phyloP scores from a whole-genome alignment of 768 basidiomycete species.

The Crassisporium funariophilum region DNA sequence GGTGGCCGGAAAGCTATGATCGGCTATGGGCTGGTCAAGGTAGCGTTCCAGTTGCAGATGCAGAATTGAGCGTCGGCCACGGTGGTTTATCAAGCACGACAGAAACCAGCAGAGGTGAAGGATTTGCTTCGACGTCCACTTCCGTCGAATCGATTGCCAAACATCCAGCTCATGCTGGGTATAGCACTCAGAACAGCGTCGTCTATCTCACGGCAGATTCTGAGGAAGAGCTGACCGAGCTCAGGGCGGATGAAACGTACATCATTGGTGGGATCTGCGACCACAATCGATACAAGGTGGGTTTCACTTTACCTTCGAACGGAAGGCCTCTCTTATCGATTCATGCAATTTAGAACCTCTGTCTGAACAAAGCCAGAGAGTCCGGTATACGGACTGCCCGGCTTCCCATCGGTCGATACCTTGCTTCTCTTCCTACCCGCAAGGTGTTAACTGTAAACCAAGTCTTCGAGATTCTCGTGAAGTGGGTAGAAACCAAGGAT shows the following conservation, averaged over 20 bases:
- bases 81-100: not conserved
- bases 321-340: conserved; percentile 17
- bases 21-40: conserved; percentile 53
- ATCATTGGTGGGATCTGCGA: conserved; percentile 96
- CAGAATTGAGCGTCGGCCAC: conserved; percentile 1
- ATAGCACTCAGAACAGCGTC: conserved; percentile 48
- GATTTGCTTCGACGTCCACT: not conserved
- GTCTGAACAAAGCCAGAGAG: conserved; percentile 79
- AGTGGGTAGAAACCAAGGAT: conserved; percentile 82
- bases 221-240: conserved; percentile 78
- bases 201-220: conserved; percentile 97
- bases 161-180: conserved; percentile 12
- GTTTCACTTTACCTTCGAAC: conserved; percentile 9
- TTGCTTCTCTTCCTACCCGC: conserved; percentile 81
- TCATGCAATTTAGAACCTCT: conserved; percentile 66
- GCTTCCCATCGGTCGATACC: conserved; percentile 92
- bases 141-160: conserved; percentile 13
- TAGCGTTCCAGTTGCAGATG: conserved; percentile 7
- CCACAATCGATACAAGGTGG: conserved; percentile 92
- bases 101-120: too few species aligned
- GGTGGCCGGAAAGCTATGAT: conserved; percentile 80
- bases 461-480: conserved; percentile 88
- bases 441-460: conserved; percentile 99
- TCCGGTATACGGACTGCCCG: conserved; percentile 82
- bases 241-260: conserved; percentile 85